phyloP scores from a whole-genome alignment of 2,329 filamentous ascomycete species.

The Colletotrichum tabaci region DNA sequence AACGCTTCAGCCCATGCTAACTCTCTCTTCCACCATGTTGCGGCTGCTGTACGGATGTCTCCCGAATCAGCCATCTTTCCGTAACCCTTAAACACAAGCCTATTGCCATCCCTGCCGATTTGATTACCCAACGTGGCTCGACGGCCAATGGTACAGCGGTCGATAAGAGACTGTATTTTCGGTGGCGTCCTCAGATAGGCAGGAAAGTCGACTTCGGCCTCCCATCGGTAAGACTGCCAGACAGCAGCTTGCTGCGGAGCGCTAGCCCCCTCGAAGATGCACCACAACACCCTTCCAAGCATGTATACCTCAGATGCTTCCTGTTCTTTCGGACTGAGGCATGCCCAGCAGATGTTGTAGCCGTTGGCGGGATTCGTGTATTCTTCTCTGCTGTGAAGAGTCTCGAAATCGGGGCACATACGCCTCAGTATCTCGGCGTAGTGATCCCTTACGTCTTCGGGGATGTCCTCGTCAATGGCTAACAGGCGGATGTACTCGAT shows the following conservation, averaged over 20 bases:
- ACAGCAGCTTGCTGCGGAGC: slow-evolving; percentile 70
- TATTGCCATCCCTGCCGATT: slow-evolving; percentile 62
- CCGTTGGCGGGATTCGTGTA: slow-evolving; percentile 64
- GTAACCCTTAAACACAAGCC: slow-evolving; percentile 59
- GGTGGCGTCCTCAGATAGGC: slow-evolving; percentile 63
- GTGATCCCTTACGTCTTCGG: slow-evolving; percentile 54
- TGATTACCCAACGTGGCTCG: slow-evolving; percentile 60
- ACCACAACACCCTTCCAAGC: slow-evolving; percentile 74
- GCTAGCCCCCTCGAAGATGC: slow-evolving; percentile 73
- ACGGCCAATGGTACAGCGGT: slow-evolving; percentile 66
- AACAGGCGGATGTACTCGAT: slow-evolving; percentile 71
- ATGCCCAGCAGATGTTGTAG: slow-evolving; percentile 71
- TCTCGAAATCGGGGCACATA: slow-evolving; percentile 64
- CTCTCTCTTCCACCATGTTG: slow-evolving; percentile 65
- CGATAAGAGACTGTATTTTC: slow-evolving; percentile 63
- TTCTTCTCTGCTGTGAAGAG: slow-evolving; percentile 57
- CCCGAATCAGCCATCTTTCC: slow-evolving; percentile 52
- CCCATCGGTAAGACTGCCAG: slow-evolving; percentile 72
- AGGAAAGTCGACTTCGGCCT: slow-evolving; percentile 71
- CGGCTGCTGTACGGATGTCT: slow-evolving; percentile 56
- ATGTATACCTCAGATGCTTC: slow-evolving; percentile 74
- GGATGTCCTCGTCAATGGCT: slow-evolving; percentile 64
- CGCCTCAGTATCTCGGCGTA: slow-evolving; percentile 59
- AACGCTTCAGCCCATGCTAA: slow-evolving; percentile 64
- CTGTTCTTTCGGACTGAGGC: slow-evolving; percentile 65